phyloP scores from a whole-genome alignment of 1,284 basidiomycete species.

The Malassezia sp. region DNA sequence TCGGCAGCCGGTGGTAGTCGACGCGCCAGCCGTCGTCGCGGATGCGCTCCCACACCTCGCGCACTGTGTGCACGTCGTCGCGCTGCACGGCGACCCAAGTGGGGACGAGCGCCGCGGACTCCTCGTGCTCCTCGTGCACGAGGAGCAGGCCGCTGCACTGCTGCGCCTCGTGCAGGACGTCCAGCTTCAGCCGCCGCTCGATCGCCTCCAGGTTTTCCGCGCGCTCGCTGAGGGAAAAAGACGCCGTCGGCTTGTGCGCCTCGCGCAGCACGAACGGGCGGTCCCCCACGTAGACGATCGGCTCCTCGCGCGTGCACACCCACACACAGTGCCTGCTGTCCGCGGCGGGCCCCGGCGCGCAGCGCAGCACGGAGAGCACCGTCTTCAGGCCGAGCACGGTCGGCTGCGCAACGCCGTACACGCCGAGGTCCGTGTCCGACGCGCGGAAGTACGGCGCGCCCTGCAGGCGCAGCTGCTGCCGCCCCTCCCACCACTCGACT shows the following conservation, averaged over 20 bases:
- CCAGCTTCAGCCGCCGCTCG: slow-evolving; percentile 70
- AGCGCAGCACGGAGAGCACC: slow-evolving; percentile 70
- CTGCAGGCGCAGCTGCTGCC: slow-evolving; percentile 69
- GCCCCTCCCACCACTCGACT: too few relatives aligned
- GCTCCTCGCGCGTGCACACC: slow-evolving; percentile 60
- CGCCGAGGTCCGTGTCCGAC: slow-evolving; percentile 49
- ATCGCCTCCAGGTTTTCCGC: slow-evolving; percentile 92
- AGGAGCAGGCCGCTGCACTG: slow-evolving; percentile 81
- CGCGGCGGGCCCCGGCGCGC: slow-evolving; percentile 14
- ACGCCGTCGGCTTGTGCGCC: slow-evolving; percentile 68
- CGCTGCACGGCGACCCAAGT: slow-evolving; percentile 89
- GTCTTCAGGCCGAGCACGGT: slow-evolving; percentile 83
- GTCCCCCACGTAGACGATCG: slow-evolving; percentile 89
- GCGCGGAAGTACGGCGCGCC: slow-evolving; percentile 93
- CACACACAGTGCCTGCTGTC: slow-evolving; percentile 44
- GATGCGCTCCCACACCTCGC: slow-evolving; percentile 63
- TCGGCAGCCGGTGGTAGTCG: slow-evolving; percentile 63
- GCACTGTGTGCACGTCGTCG: slow-evolving; percentile 70
- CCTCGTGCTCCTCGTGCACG: slow-evolving; percentile 73
- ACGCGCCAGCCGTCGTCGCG: slow-evolving; percentile 76
- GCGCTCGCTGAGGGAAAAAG: slow-evolving; percentile 73
- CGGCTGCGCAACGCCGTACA: slow-evolving; percentile 62
- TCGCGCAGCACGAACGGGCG: slow-evolving; percentile 92
- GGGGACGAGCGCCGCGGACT: slow-evolving; percentile 59
- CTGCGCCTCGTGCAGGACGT: slow-evolving; percentile 78